phyloP scores from a whole-genome alignment of 305 asterid species.

The Solanum chacoense region DNA sequence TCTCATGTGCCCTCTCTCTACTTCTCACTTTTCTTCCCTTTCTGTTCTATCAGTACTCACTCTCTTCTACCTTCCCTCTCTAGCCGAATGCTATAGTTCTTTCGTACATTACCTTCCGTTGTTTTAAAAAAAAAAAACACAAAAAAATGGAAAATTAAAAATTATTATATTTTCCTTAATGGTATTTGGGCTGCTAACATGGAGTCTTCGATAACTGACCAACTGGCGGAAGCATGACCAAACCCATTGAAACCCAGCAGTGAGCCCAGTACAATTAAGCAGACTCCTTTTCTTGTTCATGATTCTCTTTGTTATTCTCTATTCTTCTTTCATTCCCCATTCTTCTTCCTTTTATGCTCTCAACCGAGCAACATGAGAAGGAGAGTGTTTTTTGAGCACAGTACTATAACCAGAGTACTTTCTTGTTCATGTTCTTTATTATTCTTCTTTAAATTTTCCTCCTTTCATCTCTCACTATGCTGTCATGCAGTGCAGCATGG shows the following conservation, averaged over 20 bases:
- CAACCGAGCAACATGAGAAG: not conserved
- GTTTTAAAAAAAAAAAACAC: not conserved
- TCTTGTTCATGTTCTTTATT: not conserved
- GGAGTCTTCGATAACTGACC: not conserved
- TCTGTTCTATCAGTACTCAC: not conserved
- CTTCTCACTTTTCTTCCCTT: not conserved
- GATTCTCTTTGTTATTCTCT: not conserved
- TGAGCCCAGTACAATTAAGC: not conserved
- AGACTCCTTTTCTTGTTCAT: not conserved
- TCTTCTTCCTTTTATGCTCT: not conserved
- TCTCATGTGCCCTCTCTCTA: not conserved
- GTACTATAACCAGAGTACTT: not conserved
- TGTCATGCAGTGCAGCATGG: not conserved
- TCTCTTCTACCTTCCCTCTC: not conserved
- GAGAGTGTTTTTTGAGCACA: not conserved
- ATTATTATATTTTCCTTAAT: not conserved
- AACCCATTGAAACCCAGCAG: not conserved
- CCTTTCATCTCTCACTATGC: not conserved
- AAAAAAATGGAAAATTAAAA: not conserved
- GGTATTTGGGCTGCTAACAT: not conserved
- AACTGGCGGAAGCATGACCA: not conserved
- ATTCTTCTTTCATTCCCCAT: not conserved
- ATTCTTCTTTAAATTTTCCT: not conserved
- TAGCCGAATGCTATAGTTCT: not conserved
- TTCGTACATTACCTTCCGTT: not conserved